These are phyloP conservation scores for Dictyostelium capitatum DNA, from an alignment of 78 protist species.

Conservation along the genomic window DNA sequence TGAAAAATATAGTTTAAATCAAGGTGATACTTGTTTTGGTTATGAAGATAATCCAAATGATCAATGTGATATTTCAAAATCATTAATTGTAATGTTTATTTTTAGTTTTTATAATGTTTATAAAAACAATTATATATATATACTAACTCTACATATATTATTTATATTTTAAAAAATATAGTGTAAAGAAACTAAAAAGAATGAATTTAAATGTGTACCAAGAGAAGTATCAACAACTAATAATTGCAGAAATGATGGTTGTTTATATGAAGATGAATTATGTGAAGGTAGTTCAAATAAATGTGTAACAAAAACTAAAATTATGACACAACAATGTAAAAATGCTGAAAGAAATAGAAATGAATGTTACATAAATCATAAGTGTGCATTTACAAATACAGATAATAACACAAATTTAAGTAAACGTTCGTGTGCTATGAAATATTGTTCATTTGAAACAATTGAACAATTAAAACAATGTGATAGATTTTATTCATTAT, in stretches of 20 bases:
- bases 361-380: background rate
- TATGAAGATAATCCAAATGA: background rate
- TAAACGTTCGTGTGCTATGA: background rate
- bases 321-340: background rate
- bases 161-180: background rate
- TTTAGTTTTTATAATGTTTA: background rate
- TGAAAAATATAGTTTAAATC: background rate
- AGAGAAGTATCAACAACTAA: background rate
- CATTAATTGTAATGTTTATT: background rate
- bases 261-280: background rate
- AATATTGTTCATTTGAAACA: background rate
- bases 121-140: background rate
- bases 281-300: background rate
- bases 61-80: constrained; percentile 11
- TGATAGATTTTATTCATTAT: background rate
- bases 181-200: background rate
- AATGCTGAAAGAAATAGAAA: background rate
- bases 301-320: background rate
- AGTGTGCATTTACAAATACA: background rate
- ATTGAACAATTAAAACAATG: background rate
- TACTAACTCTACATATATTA: background rate
- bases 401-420: background rate
- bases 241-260: background rate
- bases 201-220: background rate
- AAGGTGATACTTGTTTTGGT: background rate